A percentile compares a stretch with the other conserved stretches of the same genome.
Conservation (phyloP, 2,329 filamentous ascomycete genomes). For the Aspergillus carbonarius region DNA sequence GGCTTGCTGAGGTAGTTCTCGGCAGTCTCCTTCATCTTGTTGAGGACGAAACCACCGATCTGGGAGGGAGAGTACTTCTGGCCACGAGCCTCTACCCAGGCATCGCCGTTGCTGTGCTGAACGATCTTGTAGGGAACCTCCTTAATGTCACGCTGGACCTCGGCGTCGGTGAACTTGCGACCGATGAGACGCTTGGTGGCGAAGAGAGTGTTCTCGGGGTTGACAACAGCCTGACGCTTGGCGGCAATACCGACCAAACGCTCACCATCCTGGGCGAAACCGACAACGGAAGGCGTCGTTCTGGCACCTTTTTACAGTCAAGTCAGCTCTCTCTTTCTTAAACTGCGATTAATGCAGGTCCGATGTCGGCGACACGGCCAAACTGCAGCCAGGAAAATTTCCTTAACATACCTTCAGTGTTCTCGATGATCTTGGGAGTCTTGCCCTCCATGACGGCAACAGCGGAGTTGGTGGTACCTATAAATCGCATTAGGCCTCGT, state of each 20-base stretch:
- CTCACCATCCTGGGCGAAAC: slow-evolving; percentile 93
- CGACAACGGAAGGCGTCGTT: slow-evolving; percentile 92
- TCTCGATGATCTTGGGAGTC: slow-evolving; percentile 92
- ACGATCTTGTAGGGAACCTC: slow-evolving; percentile 99
- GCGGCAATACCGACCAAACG: slow-evolving; percentile 94
- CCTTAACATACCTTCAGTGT: slow-evolving; percentile 73
- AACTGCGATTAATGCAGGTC: neutral
- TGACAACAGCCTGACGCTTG: slow-evolving; percentile 97
- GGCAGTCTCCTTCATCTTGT: slow-evolving; percentile 99
- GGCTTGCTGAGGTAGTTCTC: slow-evolving; percentile 88
- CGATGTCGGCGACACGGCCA: slow-evolving; percentile 2
- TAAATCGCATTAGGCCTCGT: slow-evolving; percentile 17
- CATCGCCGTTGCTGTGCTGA: slow-evolving; percentile 93
- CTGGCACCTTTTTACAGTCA: slow-evolving; percentile 62
- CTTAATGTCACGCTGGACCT: slow-evolving; percentile 96
- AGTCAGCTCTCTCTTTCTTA: slow-evolving; percentile 21
- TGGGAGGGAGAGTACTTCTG: slow-evolving; percentile 98
- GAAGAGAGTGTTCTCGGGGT: slow-evolving; percentile 97
- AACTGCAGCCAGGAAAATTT: slow-evolving; percentile 14
- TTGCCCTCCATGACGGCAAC: slow-evolving; percentile 98
- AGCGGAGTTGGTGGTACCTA: slow-evolving; percentile 92
- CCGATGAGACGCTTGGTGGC: slow-evolving; percentile 98
- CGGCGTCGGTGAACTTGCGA: slow-evolving; percentile 89
- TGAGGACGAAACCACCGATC: slow-evolving; percentile 91
- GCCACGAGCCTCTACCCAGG: slow-evolving; percentile 89